Percentiles rank a stretch among this genome's conserved stretches.
Conservation (phyloP, 768 basidiomycete genomes). For the Rhizopogon vulgaris region DNA sequence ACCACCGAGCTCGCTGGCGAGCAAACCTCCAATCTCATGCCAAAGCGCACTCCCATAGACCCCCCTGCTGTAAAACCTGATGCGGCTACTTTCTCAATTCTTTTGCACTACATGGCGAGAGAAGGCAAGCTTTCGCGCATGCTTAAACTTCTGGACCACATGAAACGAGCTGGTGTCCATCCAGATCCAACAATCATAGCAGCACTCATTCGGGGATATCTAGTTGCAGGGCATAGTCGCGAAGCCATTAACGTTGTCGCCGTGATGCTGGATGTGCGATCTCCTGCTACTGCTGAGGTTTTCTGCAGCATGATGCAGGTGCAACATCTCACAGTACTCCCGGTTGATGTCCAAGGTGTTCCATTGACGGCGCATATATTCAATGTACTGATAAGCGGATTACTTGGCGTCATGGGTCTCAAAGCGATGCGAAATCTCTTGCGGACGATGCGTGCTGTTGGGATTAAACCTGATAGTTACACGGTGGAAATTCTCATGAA, state of each 20-base stretch:
- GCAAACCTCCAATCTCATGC: constrained; percentile 1
- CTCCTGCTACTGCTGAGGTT: constrained; percentile 10
- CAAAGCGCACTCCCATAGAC: background rate
- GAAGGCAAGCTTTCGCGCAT: constrained; percentile 40
- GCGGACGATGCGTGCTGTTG: constrained; percentile 46
- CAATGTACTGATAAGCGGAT: constrained; percentile 53
- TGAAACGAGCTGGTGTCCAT: constrained; percentile 35
- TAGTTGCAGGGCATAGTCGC: constrained; percentile 37
- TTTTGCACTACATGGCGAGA: constrained; percentile 50
- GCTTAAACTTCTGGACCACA: constrained; percentile 39
- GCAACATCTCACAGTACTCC: constrained; percentile 11
- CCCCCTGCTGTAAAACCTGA: constrained; percentile 35
- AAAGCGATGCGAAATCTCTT: constrained; percentile 40
- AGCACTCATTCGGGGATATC: constrained; percentile 55
- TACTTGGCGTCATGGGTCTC: constrained; percentile 45
- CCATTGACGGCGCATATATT: constrained; percentile 43
- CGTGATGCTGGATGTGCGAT: constrained; percentile 33
- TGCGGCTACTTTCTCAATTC: constrained; percentile 54
- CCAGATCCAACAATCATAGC: constrained; percentile 43
- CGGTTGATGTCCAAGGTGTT: constrained; percentile 23
- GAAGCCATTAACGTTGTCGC: constrained; percentile 49
- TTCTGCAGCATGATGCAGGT: constrained; percentile 9
- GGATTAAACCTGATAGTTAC: constrained; percentile 44
- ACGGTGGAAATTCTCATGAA: constrained; percentile 53
- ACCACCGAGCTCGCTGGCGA: constrained; percentile 28